A percentile compares a stretch with the other conserved stretches of the same genome.
phyloP scores from a whole-genome alignment of 2,329 filamentous ascomycete species.

The Trematosphaeria pertusa region DNA sequence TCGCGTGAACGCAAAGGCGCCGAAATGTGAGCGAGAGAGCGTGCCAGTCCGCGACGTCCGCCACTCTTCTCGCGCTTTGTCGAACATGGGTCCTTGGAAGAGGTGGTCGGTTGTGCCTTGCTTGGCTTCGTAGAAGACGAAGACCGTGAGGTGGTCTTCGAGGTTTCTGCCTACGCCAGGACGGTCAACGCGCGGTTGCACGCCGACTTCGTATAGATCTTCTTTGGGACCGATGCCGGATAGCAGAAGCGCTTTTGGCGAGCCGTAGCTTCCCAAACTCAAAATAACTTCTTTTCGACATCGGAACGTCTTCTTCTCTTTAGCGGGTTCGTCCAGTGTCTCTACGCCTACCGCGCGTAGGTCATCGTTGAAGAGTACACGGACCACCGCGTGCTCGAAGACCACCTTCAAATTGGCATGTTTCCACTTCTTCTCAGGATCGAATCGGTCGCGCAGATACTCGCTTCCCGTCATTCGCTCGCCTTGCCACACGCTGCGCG shows the following conservation, averaged over 20 bases:
- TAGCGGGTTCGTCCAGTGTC: too few relatives aligned
- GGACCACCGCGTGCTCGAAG: constrained; percentile 52
- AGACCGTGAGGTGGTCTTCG: constrained; percentile 11
- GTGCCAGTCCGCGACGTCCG: constrained; percentile 58
- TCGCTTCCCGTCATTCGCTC: too few relatives aligned
- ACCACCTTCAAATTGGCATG: constrained; percentile 40
- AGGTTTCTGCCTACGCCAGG: constrained; percentile 13
- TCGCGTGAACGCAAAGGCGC: constrained; percentile 64
- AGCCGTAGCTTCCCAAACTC: constrained; percentile 9
- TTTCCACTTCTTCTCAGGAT: constrained; percentile 51
- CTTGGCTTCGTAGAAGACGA: constrained; percentile 64
- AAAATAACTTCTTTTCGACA: constrained; percentile 20
- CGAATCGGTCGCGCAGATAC: constrained; percentile 38
- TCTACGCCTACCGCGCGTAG: too few relatives aligned
- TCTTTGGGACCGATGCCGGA: constrained; percentile 18
- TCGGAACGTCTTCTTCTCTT: background rate
- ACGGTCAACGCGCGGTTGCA: constrained; percentile 12
- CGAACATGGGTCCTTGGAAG: constrained; percentile 58
- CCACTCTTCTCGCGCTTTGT: constrained; percentile 59
- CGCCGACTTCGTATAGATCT: constrained; percentile 9
- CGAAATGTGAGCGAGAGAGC: constrained; percentile 63
- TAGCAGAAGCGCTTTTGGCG: too few relatives aligned
- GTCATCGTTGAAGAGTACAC: constrained; percentile 49
- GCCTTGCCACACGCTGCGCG: too few relatives aligned
- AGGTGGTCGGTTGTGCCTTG: constrained; percentile 63